phyloP scores from a whole-genome alignment of 768 basidiomycete species.

The Clathrus columnatus region DNA sequence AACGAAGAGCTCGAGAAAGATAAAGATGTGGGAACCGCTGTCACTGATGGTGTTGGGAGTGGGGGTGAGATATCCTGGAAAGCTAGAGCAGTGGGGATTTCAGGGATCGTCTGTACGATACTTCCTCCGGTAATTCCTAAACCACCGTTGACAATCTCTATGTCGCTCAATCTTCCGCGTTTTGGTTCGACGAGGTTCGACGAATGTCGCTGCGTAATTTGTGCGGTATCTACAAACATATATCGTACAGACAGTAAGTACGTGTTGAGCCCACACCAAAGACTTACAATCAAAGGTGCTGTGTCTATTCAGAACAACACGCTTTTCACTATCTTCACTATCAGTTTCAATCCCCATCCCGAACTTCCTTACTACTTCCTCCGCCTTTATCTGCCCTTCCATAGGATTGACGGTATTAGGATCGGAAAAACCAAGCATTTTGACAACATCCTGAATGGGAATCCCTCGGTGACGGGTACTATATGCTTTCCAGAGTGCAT shows the following conservation, averaged over 20 bases:
- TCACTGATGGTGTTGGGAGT: constrained; percentile 5
- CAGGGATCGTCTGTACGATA: neutral
- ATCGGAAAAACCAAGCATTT: neutral
- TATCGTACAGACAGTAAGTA: too few species aligned
- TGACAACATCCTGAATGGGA: neutral
- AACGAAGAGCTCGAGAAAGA: too few species aligned
- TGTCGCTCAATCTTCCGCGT: constrained; percentile 43
- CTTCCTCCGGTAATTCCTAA: constrained; percentile 18
- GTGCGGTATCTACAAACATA: constrained; percentile 16
- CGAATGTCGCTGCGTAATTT: constrained; percentile 8
- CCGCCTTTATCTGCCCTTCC: neutral
- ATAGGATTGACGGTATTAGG: neutral
- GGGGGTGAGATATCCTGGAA: constrained; percentile 8
- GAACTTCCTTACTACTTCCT: neutral
- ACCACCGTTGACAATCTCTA: constrained; percentile 64
- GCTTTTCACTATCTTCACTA: constrained; percentile 46
- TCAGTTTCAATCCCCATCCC: constrained; percentile 34
- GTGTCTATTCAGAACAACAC: constrained; percentile 20
- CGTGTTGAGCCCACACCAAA: too few species aligned
- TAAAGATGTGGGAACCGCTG: neutral
- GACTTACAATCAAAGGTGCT: constrained; percentile 26
- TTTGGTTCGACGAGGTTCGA: constrained; percentile 45
- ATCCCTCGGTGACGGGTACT: constrained; percentile 1
- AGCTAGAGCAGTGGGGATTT: constrained; percentile 13
- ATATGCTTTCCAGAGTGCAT: constrained; percentile 10